Evolutionary conservation across 179 eudicot genomes (phyloP), one percentile per base, ranked within the genome.

Genomic region (Nepenthes alata): DNA sequence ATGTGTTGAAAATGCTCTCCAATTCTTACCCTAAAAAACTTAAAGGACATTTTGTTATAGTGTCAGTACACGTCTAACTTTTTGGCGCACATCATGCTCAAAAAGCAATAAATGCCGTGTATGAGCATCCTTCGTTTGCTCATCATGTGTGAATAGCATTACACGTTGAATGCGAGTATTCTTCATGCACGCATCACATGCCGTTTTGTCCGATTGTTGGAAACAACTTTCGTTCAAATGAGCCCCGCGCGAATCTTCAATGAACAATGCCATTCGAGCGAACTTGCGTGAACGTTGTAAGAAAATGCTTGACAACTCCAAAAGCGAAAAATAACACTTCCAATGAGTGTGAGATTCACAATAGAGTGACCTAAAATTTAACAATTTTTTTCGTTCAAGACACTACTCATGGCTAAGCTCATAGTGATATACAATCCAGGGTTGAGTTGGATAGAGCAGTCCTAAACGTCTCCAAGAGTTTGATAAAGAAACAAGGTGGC

Each of bases 391-490:
- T 25, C 1, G 1, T 56, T 35, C 74, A 45, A 35, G 3, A 67
- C n/a, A n/a, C 61, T 25, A 5, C 16, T 37, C 16, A 55, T 62
- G 44, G 63, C 56, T 37, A 55, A 45, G 14, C 62, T 57, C 16
- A 68, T 35, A 59, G 59, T 58, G 61, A 82, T 45, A 55, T 58
- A 12, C 48, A 37, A 10, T 11, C 11, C 2, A 35, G 64, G 7
- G 56, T 49, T 38, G 52, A 10, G 49, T 68, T 68, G 34, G 49
- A 53, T 54, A 16, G 41, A 5, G 72, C 63, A 38, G 55, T 50
- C 11, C 59, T 34, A 11, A 68, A 69, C 4, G 70, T 74, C 9
- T 69, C 67, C 70, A 65, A 74, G 66, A 64, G 37, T 74, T 47
- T 1, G 64, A 59, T 11, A 64, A 34, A 11, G 70, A 59, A 60